Evolutionary conservation across 257 asterid species (phyloP).

Genomic region (Petunia secreta): DNA sequence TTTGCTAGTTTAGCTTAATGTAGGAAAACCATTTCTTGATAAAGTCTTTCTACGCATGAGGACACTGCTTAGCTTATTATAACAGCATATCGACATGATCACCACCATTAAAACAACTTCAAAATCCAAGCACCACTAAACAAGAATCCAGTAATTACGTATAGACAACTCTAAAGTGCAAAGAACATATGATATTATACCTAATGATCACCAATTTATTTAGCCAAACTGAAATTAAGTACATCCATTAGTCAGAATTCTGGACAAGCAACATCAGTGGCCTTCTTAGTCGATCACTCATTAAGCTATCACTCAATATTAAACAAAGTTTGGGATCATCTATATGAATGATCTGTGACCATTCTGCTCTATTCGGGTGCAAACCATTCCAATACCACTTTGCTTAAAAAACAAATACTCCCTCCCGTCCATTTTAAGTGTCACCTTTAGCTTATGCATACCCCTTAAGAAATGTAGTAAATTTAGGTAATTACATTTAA

Average conservation of each 20-base stretch:
- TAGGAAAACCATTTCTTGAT: constrained; percentile 11
- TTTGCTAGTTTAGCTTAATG: background rate
- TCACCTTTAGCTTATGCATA: too few species aligned
- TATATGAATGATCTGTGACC: constrained; percentile 8
- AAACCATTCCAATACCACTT: background rate
- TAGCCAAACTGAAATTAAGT: constrained; percentile 5
- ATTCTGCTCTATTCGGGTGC: background rate
- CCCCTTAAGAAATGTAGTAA: too few species aligned
- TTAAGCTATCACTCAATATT: background rate
- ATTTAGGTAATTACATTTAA: too few species aligned
- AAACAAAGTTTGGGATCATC: constrained; percentile 1
- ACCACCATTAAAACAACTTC: background rate
- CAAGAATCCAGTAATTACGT: background rate
- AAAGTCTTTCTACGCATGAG: background rate
- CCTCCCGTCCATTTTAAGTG: too few species aligned
- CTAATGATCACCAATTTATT: background rate
- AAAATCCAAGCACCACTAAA: background rate
- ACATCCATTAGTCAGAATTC: background rate
- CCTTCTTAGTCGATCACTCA: background rate
- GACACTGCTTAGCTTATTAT: background rate
- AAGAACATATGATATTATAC: background rate
- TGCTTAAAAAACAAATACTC: background rate
- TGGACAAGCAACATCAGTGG: background rate
- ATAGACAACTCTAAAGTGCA: background rate
- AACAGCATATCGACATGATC: background rate